Evolutionary conservation across 371 early-diverging fungal genomes (phyloP).

Genomic region (Mortierella polycephala): DNA sequence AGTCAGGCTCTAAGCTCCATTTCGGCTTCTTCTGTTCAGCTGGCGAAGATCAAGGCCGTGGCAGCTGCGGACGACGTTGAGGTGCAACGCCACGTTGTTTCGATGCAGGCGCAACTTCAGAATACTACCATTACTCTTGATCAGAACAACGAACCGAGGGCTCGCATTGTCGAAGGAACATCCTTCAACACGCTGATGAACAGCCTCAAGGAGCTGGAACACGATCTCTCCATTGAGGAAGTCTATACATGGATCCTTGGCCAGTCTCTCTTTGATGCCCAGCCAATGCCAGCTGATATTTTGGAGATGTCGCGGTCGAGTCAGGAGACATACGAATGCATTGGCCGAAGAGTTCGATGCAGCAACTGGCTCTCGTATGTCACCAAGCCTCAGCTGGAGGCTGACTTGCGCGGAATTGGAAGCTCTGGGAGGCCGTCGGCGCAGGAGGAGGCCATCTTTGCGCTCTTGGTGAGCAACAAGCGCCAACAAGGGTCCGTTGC

Average conservation of each 20-base stretch:
- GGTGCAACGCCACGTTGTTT: slow-evolving; percentile 22
- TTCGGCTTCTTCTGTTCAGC: slow-evolving; percentile 18
- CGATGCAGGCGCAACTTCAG: slow-evolving; percentile 40
- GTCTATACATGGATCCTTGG: slow-evolving; percentile 64
- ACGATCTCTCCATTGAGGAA: slow-evolving; percentile 47
- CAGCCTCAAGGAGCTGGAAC: slow-evolving; percentile 25
- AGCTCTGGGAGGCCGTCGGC: slow-evolving; percentile 42
- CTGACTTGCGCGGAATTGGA: slow-evolving; percentile 34
- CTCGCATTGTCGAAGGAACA: slow-evolving; percentile 26
- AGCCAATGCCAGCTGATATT: slow-evolving; percentile 25
- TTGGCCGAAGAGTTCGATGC: slow-evolving; percentile 51
- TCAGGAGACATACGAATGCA: slow-evolving; percentile 31
- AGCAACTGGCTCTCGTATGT: slow-evolving; percentile 52
- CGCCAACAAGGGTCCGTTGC: slow-evolving; percentile 66
- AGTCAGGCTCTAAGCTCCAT: not conserved
- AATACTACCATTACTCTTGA: slow-evolving; percentile 40
- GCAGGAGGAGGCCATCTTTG: slow-evolving; percentile 59
- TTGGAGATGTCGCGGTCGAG: slow-evolving; percentile 13
- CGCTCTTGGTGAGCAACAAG: slow-evolving; percentile 61
- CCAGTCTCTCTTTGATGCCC: slow-evolving; percentile 51
- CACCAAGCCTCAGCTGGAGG: slow-evolving; percentile 54
- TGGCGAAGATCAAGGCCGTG: slow-evolving; percentile 28
- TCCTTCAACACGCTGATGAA: slow-evolving; percentile 38
- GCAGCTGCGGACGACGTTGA: slow-evolving; percentile 25
- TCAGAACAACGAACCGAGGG: slow-evolving; percentile 38